Evolutionary conservation across 371 early-diverging fungal genomes (phyloP).

Genomic region (Quaeritorhiza haematococci): DNA sequence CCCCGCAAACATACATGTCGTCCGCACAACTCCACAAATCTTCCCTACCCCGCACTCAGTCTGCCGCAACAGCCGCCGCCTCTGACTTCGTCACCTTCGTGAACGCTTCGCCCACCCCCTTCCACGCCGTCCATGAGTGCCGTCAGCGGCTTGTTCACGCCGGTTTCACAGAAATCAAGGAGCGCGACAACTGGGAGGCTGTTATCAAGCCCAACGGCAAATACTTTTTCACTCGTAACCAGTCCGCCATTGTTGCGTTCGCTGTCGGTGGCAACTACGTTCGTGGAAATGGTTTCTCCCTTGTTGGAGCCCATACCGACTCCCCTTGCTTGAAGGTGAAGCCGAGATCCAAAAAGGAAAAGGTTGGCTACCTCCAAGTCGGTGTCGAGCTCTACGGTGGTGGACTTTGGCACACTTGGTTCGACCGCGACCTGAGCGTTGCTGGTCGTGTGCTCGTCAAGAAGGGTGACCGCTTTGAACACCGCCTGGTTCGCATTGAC

Average conservation of each 20-base stretch:
- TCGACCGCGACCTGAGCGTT: constrained; percentile 90
- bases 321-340: constrained; percentile 95
- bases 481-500: constrained; percentile 70
- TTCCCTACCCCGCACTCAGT: no score
- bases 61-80: constrained; percentile 24
- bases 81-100: constrained; percentile 78
- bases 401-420: constrained; percentile 85
- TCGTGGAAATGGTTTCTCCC: constrained; percentile 79
- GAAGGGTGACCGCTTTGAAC: constrained; percentile 55
- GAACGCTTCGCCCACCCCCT: constrained; percentile 87
- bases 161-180: constrained; percentile 82
- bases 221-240: constrained; percentile 86
- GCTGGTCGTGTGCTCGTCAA: constrained; percentile 93
- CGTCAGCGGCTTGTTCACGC: constrained; percentile 55
- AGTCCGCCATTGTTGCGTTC: constrained; percentile 86
- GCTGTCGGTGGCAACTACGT: constrained; percentile 77
- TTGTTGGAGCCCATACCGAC: constrained; percentile 95
- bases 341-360: constrained; percentile 85
- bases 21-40: no score
- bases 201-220: constrained; percentile 69
- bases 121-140: constrained; percentile 72
- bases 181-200: constrained; percentile 75
- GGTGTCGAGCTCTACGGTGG: constrained; percentile 89
- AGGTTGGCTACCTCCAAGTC: constrained; percentile 79
- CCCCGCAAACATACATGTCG: no score